These are phyloP conservation scores for Lomentospora prolificans DNA, from an alignment of 2,329 filamentous ascomycete genomes.

Conservation along the genomic window DNA sequence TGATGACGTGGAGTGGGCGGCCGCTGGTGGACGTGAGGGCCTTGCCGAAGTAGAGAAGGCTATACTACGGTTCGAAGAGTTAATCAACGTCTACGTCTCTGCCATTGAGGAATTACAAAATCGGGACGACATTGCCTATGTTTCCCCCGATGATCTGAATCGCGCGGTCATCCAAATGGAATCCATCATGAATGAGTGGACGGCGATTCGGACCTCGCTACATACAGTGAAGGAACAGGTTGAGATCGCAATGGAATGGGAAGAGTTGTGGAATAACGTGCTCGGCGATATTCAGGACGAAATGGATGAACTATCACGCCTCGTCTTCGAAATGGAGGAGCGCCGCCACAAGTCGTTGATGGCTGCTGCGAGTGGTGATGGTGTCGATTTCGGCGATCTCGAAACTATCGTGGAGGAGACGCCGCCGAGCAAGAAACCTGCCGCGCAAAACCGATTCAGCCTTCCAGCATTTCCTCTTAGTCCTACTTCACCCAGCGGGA, in stretches of 20 bases:
- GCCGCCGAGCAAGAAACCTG: slow-evolving; percentile 44
- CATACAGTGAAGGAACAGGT: slow-evolving; percentile 80
- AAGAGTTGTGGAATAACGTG: slow-evolving; percentile 90
- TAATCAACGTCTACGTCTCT: slow-evolving; percentile 85
- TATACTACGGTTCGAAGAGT: slow-evolving; percentile 73
- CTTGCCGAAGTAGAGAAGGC: slow-evolving; percentile 63
- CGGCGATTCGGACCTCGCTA: slow-evolving; percentile 66
- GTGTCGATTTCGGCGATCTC: slow-evolving; percentile 74
- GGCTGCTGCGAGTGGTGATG: slow-evolving; percentile 50
- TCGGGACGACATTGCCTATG: slow-evolving; percentile 62
- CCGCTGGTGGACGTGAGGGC: slow-evolving; percentile 72
- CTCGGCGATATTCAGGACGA: slow-evolving; percentile 89
- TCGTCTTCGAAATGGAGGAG: slow-evolving; percentile 98
- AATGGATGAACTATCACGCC: slow-evolving; percentile 63
- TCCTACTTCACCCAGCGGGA: slow-evolving; percentile 47
- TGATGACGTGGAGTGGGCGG: slow-evolving; percentile 97
- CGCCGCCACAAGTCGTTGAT: slow-evolving; percentile 72
- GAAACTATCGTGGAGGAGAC: slow-evolving; percentile 90
- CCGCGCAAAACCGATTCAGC: slow-evolving; percentile 56
- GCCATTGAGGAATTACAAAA: slow-evolving; percentile 88
- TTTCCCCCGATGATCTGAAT: slow-evolving; percentile 62
- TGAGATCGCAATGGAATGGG: slow-evolving; percentile 97
- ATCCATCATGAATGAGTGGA: slow-evolving; percentile 73
- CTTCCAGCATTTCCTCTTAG: slow-evolving; percentile 54
- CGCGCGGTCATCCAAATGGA: slow-evolving; percentile 84